A percentile compares a stretch with the other conserved stretches of the same genome.
These are phyloP conservation scores for Staphylotrichum tortipilum DNA, from an alignment of 495 filamentous ascomycete genomes.

Conservation along the genomic window DNA sequence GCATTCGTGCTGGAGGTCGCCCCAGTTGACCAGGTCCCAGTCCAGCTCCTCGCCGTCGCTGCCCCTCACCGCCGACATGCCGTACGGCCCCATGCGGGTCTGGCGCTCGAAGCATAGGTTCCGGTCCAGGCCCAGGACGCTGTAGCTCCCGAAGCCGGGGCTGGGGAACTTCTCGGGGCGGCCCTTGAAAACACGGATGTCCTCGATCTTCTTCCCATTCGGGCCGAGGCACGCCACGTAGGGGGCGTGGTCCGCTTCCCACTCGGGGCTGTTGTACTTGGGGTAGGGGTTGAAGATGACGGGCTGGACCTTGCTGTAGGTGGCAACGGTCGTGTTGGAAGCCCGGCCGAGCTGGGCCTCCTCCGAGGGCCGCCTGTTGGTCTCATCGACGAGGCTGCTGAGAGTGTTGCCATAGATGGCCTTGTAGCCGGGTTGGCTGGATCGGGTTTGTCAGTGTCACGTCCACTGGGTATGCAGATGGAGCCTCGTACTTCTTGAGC, in stretches of 20 bases:
- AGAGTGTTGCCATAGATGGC: slow-evolving; percentile 42
- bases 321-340: slow-evolving; percentile 5
- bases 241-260: slow-evolving; percentile 20
- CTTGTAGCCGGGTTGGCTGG: slow-evolving; percentile 24
- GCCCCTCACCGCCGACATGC: slow-evolving; percentile 42
- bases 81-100: slow-evolving; percentile 77
- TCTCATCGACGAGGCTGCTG: slow-evolving; percentile 27
- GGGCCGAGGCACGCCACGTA: slow-evolving; percentile 33
- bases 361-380: slow-evolving; percentile 15
- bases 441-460: slow-evolving; percentile 3
- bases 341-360: slow-evolving; percentile 21
- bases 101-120: slow-evolving; percentile 90
- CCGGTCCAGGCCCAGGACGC: slow-evolving; percentile 60
- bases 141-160: slow-evolving; percentile 69
- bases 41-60: slow-evolving; percentile 36
- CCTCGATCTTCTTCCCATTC: slow-evolving; percentile 20
- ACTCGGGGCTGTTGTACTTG: slow-evolving; percentile 33
- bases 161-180: slow-evolving; percentile 64
- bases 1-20: slow-evolving; percentile 57
- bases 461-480: background rate
- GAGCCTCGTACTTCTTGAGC: slow-evolving; percentile 35
- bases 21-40: slow-evolving; percentile 67
- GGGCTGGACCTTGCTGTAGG: slow-evolving; percentile 25
- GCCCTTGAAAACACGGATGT: slow-evolving; percentile 46
- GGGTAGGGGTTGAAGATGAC: slow-evolving; percentile 44